Base-by-base conservation (phyloP, 345 rosid species). In the Geranium rotundifolium region DNA sequence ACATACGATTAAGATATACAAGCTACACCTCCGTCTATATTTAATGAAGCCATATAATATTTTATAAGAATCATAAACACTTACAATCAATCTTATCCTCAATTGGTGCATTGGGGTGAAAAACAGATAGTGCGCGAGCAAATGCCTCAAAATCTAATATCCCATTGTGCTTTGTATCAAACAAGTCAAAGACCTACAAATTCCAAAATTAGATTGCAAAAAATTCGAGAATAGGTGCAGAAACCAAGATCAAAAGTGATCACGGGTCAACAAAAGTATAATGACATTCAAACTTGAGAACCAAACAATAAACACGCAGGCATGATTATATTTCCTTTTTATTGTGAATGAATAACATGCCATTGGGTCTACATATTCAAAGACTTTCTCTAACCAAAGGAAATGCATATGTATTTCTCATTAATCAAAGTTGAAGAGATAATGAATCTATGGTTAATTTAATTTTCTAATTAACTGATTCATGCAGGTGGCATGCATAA, bases 121-220 rank as follows among this genome's bases (percentile, higher is more conserved):
- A 91, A 34, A 91, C 92, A 1, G 91, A 84, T 65, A 91, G 95
- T 54, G 95, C 84, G 60, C 78, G 84, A 2, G 95, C 92, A 70
- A 91, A 91, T 66, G 86, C 98, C 66, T 82, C 92, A 70, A 91
- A 91, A 59, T 87, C 95, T 61, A 91, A 76, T 60, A 87, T 79
- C 17, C 95, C 98, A 68, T 87, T 86, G 70, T 85, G 90, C 71
- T 91, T 91, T 39, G 86, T 82, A 69, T 89, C 98, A 34, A 91
- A 89, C 73, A 89, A 72, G 71, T 91, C 98, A 68, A 91, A 91
- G 60, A 89, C 95, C 98, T 91, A 76, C n/a, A 77, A 68, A 54
- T 41, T 41, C 50, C 4, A 3, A 41, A 4, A 41, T 5, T 41
- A 41, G 50, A 9, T 41, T 1, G 12, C 50, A 63, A 18, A 18